These are phyloP conservation scores for Fusarium graminum DNA, from an alignment of 2,329 filamentous ascomycete species.

Conservation along the genomic window DNA sequence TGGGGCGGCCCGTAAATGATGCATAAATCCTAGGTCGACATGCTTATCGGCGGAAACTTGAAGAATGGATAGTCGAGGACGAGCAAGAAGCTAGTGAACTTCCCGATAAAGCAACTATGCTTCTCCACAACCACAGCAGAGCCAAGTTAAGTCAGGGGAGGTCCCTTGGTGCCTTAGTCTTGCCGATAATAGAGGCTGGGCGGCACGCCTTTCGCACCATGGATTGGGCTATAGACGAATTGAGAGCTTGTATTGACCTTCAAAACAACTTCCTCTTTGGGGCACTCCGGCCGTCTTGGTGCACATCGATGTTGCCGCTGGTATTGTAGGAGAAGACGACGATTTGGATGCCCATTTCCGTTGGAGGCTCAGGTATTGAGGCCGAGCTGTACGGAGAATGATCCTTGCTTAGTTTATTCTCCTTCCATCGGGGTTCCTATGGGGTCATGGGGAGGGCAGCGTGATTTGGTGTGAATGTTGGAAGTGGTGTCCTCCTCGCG, in stretches of 20 bases:
- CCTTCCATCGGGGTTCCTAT: not conserved
- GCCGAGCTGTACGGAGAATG: not conserved
- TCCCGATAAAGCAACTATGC: slow-evolving; percentile 17
- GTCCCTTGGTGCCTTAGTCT: slow-evolving; percentile 23
- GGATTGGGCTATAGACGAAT: not conserved
- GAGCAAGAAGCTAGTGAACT: slow-evolving; percentile 6
- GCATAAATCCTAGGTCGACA: slow-evolving; percentile 29
- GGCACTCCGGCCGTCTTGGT: slow-evolving; percentile 38
- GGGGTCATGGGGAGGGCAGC: slow-evolving; percentile 16
- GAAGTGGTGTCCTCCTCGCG: slow-evolving; percentile 9
- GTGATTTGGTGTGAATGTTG: slow-evolving; percentile 28
- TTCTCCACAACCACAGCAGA: slow-evolving; percentile 20
- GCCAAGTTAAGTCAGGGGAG: slow-evolving; percentile 11
- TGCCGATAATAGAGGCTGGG: slow-evolving; percentile 25
- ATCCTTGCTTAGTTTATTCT: slow-evolving; percentile 5
- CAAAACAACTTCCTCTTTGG: slow-evolving; percentile 43
- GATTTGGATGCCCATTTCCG: slow-evolving; percentile 2
- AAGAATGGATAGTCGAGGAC: slow-evolving; percentile 1
- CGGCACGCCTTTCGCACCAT: slow-evolving; percentile 14
- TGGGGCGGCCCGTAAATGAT: slow-evolving; percentile 31
- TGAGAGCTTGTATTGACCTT: slow-evolving; percentile 12
- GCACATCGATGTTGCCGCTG: slow-evolving; percentile 19
- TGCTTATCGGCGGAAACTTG: slow-evolving; percentile 4
- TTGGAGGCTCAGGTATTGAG: slow-evolving; percentile 5
- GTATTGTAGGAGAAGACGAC: slow-evolving; percentile 4